phyloP scores from a whole-genome alignment of 2,329 filamentous ascomycete species.

The Epicoccum nigrum region DNA sequence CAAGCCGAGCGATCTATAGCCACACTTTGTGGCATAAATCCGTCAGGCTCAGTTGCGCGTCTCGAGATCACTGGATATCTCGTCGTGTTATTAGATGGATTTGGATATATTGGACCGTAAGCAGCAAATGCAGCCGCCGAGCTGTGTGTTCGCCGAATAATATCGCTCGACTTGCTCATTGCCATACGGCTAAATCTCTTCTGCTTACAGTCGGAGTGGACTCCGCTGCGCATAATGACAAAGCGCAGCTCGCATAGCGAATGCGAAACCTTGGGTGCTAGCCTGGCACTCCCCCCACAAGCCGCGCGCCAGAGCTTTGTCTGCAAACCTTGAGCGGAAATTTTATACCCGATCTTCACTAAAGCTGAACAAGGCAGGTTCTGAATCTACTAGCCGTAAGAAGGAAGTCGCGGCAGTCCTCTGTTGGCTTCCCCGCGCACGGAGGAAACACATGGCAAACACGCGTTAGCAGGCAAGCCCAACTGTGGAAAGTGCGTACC shows the following conservation, averaged over 20 bases:
- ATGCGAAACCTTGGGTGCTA: constrained; percentile 5
- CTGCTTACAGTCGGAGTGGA: not conserved
- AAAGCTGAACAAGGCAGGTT: constrained; percentile 4
- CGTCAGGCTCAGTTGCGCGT: not conserved
- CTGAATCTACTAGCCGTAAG: not conserved
- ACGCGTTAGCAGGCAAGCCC: constrained; percentile 1
- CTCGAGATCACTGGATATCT: not conserved
- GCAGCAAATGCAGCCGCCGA: too few relatives aligned
- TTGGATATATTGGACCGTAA: too few relatives aligned
- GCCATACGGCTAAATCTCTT: not conserved
- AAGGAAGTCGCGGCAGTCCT: constrained; percentile 4
- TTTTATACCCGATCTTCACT: not conserved
- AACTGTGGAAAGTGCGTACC: not conserved
- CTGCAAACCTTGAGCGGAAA: constrained; percentile 1
- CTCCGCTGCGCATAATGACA: constrained; percentile 3
- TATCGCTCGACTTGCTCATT: constrained; percentile 1
- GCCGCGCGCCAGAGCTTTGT: constrained; percentile 8
- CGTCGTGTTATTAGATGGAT: too few relatives aligned
- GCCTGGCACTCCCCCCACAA: constrained; percentile 2
- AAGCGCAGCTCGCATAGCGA: not conserved
- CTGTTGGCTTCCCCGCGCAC: constrained; percentile 10
- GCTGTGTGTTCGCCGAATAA: not conserved
- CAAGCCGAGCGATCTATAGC: not conserved
- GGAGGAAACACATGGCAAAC: constrained; percentile 2
- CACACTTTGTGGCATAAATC: too few relatives aligned